Conservation (phyloP, 2,329 filamentous ascomycete species). For the Fonsecaea pedrosoi region DNA sequence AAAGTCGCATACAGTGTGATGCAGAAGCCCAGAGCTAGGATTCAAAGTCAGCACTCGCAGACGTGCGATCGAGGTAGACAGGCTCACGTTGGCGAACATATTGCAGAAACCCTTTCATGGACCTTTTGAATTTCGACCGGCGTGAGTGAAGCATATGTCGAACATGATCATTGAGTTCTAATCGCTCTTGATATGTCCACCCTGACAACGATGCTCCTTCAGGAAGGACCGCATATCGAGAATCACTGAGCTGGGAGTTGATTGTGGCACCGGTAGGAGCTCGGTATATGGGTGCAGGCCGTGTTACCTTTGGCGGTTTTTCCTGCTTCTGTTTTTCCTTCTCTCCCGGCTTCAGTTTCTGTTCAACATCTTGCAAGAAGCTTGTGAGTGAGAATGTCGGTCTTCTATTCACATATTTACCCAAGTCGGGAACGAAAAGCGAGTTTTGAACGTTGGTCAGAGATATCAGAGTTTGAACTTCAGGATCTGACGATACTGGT, state of each 20-base stretch:
- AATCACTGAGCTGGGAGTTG: constrained; percentile 17
- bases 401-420: constrained; percentile 17
- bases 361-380: constrained; percentile 17
- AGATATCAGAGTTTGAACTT: constrained; percentile 16
- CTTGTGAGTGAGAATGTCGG: constrained; percentile 18
- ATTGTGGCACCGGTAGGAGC: constrained; percentile 16
- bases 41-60: constrained; percentile 7
- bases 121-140: constrained; percentile 19
- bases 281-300: constrained; percentile 15
- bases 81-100: constrained; percentile 19
- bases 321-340: constrained; percentile 5
- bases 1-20: constrained; percentile 16
- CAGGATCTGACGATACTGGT: constrained; percentile 15
- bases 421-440: constrained; percentile 16
- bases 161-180: constrained; percentile 20
- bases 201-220: constrained; percentile 17
- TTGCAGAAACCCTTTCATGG: constrained; percentile 19
- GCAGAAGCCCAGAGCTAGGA: constrained; percentile 17
- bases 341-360: constrained; percentile 19
- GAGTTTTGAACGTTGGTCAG: constrained; percentile 20
- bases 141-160: constrained; percentile 22
- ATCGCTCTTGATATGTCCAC: constrained; percentile 17
- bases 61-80: not conserved
- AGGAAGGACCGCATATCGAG: constrained; percentile 18
- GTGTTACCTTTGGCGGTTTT: constrained; percentile 12